A percentile compares a stretch with the other conserved stretches of the same genome.
These are phyloP conservation scores for Neonectria sp. DNA, from an alignment of 2,329 filamentous ascomycete genomes.

Conservation along the genomic window DNA sequence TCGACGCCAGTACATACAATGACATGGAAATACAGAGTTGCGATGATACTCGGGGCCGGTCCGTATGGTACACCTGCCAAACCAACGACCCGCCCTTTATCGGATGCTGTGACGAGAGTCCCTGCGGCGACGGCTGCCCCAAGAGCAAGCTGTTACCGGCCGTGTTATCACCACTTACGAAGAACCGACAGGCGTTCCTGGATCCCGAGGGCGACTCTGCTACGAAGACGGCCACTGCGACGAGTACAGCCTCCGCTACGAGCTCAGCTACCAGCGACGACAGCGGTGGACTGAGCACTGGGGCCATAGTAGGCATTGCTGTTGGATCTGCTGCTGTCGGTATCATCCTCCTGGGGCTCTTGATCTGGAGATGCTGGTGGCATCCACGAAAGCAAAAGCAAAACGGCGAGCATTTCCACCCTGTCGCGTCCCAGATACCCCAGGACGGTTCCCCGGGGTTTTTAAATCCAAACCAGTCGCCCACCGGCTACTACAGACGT, in stretches of 20 bases:
- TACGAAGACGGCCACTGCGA: not conserved
- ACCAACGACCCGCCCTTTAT: constrained; percentile 53
- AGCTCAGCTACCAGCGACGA: not conserved
- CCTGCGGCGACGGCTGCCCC: constrained; percentile 40
- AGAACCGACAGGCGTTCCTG: constrained; percentile 38
- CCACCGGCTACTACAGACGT: constrained; percentile 43
- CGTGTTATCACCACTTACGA: constrained; percentile 29
- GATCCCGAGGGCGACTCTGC: constrained; percentile 21
- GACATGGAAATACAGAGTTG: constrained; percentile 55
- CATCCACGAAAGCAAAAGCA: constrained; percentile 40
- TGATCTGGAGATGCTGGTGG: constrained; percentile 44
- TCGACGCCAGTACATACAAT: constrained; percentile 49
- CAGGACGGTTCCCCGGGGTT: constrained; percentile 9
- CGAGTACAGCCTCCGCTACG: not conserved
- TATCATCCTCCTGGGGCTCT: constrained; percentile 29
- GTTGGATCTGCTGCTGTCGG: constrained; percentile 36
- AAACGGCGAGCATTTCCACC: constrained; percentile 26
- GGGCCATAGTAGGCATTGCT: constrained; percentile 41
- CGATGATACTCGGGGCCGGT: constrained; percentile 14
- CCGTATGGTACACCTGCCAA: constrained; percentile 55
- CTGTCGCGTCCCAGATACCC: constrained; percentile 25
- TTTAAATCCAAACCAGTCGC: constrained; percentile 29
- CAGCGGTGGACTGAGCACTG: constrained; percentile 34
- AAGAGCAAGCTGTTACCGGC: constrained; percentile 32
- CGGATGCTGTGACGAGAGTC: constrained; percentile 55